A percentile compares a stretch with the other conserved stretches of the same genome.
phyloP scores from a whole-genome alignment of 2,329 filamentous ascomycete genomes.

The Cryoendolithus antarcticus region DNA sequence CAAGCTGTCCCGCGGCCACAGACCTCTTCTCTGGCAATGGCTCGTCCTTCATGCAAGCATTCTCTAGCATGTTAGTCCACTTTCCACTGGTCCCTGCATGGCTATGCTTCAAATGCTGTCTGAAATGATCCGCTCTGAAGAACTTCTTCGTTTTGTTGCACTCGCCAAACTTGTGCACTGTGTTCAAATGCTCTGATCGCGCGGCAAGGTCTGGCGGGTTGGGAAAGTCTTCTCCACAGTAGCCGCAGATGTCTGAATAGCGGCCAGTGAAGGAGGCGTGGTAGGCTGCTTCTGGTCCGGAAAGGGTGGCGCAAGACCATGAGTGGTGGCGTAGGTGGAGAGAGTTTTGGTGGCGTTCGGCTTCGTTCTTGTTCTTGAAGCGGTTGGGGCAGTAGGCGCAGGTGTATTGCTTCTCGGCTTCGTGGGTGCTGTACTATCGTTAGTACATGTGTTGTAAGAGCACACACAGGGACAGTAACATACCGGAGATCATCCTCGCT shows the following conservation, averaged over 20 bases:
- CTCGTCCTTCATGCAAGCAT: slow-evolving; percentile 91
- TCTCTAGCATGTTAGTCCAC: slow-evolving; percentile 97
- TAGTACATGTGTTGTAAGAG: not conserved
- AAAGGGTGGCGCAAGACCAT: slow-evolving; percentile 87
- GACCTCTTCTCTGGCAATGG: slow-evolving; percentile 38
- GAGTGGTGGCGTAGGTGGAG: slow-evolving; percentile 85
- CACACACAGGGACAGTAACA: slow-evolving; percentile 18
- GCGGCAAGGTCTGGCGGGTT: slow-evolving; percentile 83
- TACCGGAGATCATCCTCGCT: slow-evolving; percentile 73
- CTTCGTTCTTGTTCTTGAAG: slow-evolving; percentile 99
- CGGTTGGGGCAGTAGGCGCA: slow-evolving; percentile 87
- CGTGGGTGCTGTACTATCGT: slow-evolving; percentile 53
- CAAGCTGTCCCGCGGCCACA: slow-evolving; percentile 1
- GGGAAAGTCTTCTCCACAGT: slow-evolving; percentile 85
- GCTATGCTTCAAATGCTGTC: slow-evolving; percentile 95
- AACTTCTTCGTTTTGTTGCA: slow-evolving; percentile 99
- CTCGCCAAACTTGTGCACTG: slow-evolving; percentile 90
- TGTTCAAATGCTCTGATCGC: slow-evolving; percentile 74
- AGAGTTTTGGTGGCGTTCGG: slow-evolving; percentile 90
- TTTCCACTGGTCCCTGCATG: slow-evolving; percentile 93
- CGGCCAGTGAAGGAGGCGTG: slow-evolving; percentile 51
- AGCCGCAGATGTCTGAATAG: slow-evolving; percentile 72
- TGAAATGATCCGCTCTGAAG: slow-evolving; percentile 92
- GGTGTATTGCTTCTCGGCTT: slow-evolving; percentile 91
- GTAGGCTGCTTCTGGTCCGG: slow-evolving; percentile 64